phyloP scores from a whole-genome alignment of 1,284 basidiomycete genomes.

The Pseudozyma sp. region DNA sequence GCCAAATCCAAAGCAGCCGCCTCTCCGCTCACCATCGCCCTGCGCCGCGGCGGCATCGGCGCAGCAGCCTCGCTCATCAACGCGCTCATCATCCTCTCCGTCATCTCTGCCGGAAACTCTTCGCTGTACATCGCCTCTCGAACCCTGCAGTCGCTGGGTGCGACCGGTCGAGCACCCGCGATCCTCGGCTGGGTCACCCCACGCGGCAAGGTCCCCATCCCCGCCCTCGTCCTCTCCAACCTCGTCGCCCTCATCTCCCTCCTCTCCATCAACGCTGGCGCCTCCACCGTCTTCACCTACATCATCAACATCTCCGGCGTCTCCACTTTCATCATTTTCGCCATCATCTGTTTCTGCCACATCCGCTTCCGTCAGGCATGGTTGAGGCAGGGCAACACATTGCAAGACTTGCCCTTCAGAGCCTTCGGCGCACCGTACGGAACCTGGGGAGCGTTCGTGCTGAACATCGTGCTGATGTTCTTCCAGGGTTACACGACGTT shows the following conservation, averaged over 20 bases:
- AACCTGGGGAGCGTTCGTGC: conserved; percentile 29
- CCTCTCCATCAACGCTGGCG: conserved; percentile 42
- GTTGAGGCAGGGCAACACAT: conserved; percentile 32
- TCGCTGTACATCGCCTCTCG: conserved; percentile 57
- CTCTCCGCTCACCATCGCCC: conserved; percentile 56
- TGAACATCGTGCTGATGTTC: conserved; percentile 52
- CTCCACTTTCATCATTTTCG: conserved; percentile 49
- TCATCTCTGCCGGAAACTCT: conserved; percentile 53
- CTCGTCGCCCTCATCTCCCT: conserved; percentile 44
- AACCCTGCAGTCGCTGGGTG: conserved; percentile 48
- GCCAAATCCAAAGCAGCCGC: conserved; percentile 35
- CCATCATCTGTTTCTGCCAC: conserved; percentile 47
- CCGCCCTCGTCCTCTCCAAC: conserved; percentile 44
- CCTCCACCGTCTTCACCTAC: conserved; percentile 43
- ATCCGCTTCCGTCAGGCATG: conserved; percentile 55
- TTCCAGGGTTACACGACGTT: conserved; percentile 53
- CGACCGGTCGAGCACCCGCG: conserved; percentile 46
- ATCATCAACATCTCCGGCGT: conserved; percentile 52
- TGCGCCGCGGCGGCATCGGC: conserved; percentile 43
- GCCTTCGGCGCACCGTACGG: conserved; percentile 44
- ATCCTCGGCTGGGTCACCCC: conserved; percentile 40
- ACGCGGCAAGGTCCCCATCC: conserved; percentile 46
- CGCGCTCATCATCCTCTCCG: conserved; percentile 52
- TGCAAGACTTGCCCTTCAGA: conserved; percentile 46
- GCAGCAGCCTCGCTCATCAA: conserved; percentile 53